Evolutionary conservation across 805 yeast species (phyloP).

Genomic region (Yarrowia sp.): DNA sequence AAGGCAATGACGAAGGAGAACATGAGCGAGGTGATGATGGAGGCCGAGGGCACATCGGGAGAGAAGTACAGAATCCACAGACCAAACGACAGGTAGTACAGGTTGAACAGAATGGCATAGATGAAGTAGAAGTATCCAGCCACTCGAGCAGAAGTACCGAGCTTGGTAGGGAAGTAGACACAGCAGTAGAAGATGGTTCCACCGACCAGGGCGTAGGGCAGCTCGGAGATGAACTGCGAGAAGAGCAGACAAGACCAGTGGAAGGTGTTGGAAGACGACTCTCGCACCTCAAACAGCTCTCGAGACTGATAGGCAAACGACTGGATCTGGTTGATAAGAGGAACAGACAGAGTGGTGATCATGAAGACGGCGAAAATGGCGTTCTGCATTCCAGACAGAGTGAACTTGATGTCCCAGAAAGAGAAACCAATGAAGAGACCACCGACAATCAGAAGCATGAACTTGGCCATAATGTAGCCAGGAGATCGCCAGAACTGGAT

Average conservation of each 20-base stretch:
- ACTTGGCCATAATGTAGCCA: conserved; percentile 66
- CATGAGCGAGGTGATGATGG: conserved; percentile 62
- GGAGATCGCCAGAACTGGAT: conserved; percentile 66
- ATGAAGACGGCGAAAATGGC: conserved; percentile 66
- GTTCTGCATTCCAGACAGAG: conserved; percentile 64
- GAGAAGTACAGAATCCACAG: conserved; percentile 63
- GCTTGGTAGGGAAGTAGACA: conserved; percentile 59
- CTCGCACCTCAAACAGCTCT: conserved; percentile 73
- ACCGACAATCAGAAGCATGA: conserved; percentile 57
- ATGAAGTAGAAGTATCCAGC: conserved; percentile 61
- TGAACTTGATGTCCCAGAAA: conserved; percentile 63
- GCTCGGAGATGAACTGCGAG: conserved; percentile 62
- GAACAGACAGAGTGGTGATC: conserved; percentile 63
- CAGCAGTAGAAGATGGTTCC: conserved; percentile 62
- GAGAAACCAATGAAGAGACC: conserved; percentile 76
- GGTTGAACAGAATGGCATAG: conserved; percentile 59
- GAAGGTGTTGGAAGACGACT: conserved; percentile 72
- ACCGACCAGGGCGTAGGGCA: conserved; percentile 63
- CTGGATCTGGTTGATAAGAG: conserved; percentile 68
- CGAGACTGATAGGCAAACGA: conserved; percentile 64
- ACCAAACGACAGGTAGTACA: conserved; percentile 61
- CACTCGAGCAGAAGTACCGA: conserved; percentile 55
- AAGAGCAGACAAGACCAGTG: conserved; percentile 69
- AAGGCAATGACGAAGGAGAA: conserved; percentile 67
- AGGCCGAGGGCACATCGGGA: conserved; percentile 72